A percentile compares a stretch with the other conserved stretches of the same genome.
These are phyloP conservation scores for Globisporangium cederbergense DNA, from an alignment of 352 stramenopile species.

Conservation along the genomic window DNA sequence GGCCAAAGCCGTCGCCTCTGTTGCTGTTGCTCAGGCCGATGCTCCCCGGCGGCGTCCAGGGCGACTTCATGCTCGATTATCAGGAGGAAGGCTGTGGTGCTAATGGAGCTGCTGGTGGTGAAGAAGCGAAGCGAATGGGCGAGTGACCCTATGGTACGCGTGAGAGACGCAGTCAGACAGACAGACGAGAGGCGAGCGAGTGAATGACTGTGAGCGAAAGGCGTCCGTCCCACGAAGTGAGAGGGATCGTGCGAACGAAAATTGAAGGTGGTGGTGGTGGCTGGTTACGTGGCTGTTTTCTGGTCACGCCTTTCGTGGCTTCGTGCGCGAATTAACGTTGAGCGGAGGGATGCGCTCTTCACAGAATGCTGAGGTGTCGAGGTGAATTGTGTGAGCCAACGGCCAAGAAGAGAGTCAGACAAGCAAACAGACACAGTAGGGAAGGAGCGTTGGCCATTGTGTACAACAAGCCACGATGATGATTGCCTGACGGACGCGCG, in stretches of 20 bases:
- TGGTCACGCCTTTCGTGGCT: not conserved
- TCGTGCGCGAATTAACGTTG: no score
- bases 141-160: not conserved
- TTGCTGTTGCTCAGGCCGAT: not conserved
- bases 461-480: no score
- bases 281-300: constrained; percentile 1
- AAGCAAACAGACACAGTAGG: no score
- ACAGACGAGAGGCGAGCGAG: not conserved
- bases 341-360: no score
- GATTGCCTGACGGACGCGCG: not conserved
- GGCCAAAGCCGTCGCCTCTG: constrained; percentile 1
- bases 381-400: no score
- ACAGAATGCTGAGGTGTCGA: no score
- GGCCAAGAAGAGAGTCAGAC: no score
- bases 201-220: no score
- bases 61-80: constrained; percentile 6
- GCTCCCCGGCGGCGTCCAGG: constrained; percentile 7
- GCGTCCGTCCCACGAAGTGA: not conserved
- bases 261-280: not conserved
- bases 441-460: no score
- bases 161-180: not conserved
- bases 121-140: constrained; percentile 8
- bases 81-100: not conserved
- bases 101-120: not conserved
- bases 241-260: constrained; percentile 1